Percentiles rank a stretch among this genome's conserved stretches.
These are phyloP conservation scores for Polychaeton citri DNA, from an alignment of 2,329 filamentous ascomycete genomes.

Conservation along the genomic window DNA sequence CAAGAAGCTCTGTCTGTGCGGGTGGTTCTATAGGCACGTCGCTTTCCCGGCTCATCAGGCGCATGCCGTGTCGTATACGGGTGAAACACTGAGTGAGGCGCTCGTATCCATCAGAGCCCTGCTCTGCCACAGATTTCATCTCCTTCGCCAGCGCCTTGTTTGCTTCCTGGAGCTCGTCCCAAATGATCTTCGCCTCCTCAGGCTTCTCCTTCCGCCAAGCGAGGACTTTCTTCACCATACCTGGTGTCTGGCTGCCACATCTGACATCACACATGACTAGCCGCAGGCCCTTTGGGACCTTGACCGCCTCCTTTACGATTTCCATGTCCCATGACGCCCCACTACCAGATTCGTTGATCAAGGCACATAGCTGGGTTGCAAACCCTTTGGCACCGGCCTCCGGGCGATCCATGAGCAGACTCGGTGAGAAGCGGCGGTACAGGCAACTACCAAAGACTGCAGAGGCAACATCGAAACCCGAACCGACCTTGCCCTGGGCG, in stretches of 20 bases:
- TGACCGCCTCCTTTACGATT: slow-evolving; percentile 54
- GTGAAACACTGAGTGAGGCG: slow-evolving; percentile 36
- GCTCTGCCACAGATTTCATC: slow-evolving; percentile 41
- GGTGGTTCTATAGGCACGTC: slow-evolving; percentile 79
- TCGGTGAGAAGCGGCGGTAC: slow-evolving; percentile 85
- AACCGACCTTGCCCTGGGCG: slow-evolving; percentile 91
- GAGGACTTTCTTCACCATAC: slow-evolving; percentile 89
- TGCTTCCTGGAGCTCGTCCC: slow-evolving; percentile 57
- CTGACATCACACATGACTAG: slow-evolving; percentile 93
- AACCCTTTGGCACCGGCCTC: slow-evolving; percentile 57
- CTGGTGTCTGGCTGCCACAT: slow-evolving; percentile 81
- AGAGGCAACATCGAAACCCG: slow-evolving; percentile 86
- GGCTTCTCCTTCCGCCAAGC: slow-evolving; percentile 59
- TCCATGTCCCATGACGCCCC: slow-evolving; percentile 60
- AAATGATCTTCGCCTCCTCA: slow-evolving; percentile 54
- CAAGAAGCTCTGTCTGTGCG: slow-evolving; percentile 71
- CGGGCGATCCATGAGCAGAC: slow-evolving; percentile 53
- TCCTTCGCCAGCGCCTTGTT: slow-evolving; percentile 60
- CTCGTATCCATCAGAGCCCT: slow-evolving; percentile 32
- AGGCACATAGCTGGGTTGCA: slow-evolving; percentile 45
- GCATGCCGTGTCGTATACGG: slow-evolving; percentile 47
- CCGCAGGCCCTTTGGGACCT: slow-evolving; percentile 58
- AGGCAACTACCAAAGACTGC: slow-evolving; percentile 85
- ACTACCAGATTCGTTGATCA: slow-evolving; percentile 48
- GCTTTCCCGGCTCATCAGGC: slow-evolving; percentile 60